A percentile compares a stretch with the other conserved stretches of the same genome.
Conservation (phyloP, 495 filamentous ascomycete genomes). For the Peziza echinospora region DNA sequence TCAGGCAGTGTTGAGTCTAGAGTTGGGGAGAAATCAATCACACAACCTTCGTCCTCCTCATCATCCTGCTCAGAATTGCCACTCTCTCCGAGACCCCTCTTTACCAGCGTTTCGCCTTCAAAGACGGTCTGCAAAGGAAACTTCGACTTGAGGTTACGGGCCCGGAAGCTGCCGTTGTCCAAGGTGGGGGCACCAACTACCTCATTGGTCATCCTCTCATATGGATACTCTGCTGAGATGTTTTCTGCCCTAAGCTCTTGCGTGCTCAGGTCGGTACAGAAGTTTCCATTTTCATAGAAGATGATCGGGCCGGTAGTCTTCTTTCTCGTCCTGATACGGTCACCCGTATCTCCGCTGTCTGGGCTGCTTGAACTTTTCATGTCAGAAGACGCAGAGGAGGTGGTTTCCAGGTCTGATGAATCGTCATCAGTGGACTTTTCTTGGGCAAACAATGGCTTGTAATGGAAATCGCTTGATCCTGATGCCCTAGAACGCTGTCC, state of each 20-base stretch:
- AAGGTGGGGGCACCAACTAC: constrained; percentile 9
- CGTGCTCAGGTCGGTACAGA: constrained; percentile 46
- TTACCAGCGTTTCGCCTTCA: not conserved
- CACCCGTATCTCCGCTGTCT: constrained; percentile 20
- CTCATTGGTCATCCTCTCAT: constrained; percentile 16
- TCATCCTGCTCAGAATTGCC: constrained; percentile 17
- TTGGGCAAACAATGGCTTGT: constrained; percentile 40
- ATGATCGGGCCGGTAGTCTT: constrained; percentile 45
- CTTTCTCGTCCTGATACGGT: constrained; percentile 22
- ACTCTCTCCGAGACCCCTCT: constrained; percentile 9
- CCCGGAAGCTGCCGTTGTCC: constrained; percentile 5
- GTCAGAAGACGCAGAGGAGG: constrained; percentile 13
- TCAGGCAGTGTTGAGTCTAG: constrained; percentile 12
- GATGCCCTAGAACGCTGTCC: constrained; percentile 22
- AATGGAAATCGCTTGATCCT: constrained; percentile 32
- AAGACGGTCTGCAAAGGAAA: not conserved
- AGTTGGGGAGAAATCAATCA: constrained; percentile 16
- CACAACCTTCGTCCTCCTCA: constrained; percentile 7
- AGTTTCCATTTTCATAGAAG: constrained; percentile 52
- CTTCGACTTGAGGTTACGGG: constrained; percentile 1
- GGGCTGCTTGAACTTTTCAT: constrained; percentile 22
- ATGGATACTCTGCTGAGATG: constrained; percentile 4
- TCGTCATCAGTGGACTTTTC: constrained; percentile 25
- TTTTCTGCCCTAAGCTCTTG: constrained; percentile 10
- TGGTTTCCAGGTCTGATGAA: constrained; percentile 21